A percentile compares a stretch with the other conserved stretches of the same genome.
phyloP scores from a whole-genome alignment of 352 stramenopile species.

The Phytophthora fragariae region DNA sequence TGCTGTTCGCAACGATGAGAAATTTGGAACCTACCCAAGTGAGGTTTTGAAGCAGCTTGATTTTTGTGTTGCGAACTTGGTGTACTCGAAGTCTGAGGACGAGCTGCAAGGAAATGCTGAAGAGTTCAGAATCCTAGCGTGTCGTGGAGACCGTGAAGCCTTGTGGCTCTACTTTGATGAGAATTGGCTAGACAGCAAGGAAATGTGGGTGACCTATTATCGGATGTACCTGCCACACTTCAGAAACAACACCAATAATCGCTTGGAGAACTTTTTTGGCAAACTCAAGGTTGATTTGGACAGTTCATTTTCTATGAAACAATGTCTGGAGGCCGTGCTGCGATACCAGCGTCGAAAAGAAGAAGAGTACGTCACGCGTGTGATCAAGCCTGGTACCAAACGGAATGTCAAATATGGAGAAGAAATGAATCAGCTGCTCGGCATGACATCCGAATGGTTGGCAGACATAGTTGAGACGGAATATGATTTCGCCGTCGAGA shows the following conservation, averaged over 20 bases:
- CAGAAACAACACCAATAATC: conserved; percentile 13
- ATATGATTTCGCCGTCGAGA: not conserved
- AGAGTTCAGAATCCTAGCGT: not conserved
- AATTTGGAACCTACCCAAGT: no score
- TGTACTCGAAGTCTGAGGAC: not conserved
- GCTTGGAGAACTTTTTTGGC: conserved; percentile 8
- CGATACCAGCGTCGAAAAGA: not conserved
- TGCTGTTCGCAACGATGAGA: no score
- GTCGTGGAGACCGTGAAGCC: not conserved
- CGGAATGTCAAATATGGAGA: not conserved
- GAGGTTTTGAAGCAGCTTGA: no score
- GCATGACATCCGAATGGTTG: not conserved
- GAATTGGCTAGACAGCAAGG: conserved; percentile 2
- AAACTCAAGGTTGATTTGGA: conserved; percentile 5
- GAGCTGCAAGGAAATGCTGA: not conserved
- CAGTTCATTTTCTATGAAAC: conserved; percentile 8
- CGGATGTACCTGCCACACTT: not conserved
- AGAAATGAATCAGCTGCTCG: not conserved
- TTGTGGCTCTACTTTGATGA: conserved; percentile 5
- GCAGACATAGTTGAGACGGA: not conserved
- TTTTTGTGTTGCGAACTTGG: no score
- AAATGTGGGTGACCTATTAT: not conserved
- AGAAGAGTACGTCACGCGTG: not conserved
- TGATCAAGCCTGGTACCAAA: not conserved
- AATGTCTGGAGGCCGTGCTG: not conserved